A percentile compares a stretch with the other conserved stretches of the same genome.
Evolutionary conservation across 2,329 filamentous ascomycete genomes (phyloP).

Genomic region (Apiospora arundinis): DNA sequence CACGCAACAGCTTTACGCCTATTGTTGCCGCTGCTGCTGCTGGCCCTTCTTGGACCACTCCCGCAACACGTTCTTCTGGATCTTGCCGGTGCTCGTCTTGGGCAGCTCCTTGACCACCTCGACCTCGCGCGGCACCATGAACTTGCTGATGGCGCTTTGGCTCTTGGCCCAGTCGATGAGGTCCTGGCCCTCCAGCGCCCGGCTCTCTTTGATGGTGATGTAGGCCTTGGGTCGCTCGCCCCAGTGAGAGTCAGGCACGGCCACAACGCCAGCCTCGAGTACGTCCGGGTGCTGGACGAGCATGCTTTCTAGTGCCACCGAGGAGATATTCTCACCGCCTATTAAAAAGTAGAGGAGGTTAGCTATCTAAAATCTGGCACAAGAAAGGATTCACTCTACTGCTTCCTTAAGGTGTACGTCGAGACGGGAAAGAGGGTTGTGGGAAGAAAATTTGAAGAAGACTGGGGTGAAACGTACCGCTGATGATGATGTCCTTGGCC

Average conservation of each 20-base stretch:
- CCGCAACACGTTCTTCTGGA: slow-evolving; percentile 91
- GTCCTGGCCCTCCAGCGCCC: slow-evolving; percentile 65
- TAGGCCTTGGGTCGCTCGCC: slow-evolving; percentile 96
- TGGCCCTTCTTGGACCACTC: slow-evolving; percentile 63
- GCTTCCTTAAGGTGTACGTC: neutral
- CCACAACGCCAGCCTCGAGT: slow-evolving; percentile 90
- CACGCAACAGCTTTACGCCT: no score
- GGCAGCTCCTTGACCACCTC: slow-evolving; percentile 88
- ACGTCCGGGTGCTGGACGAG: slow-evolving; percentile 87
- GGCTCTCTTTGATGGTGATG: slow-evolving; percentile 78
- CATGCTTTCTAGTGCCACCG: slow-evolving; percentile 89
- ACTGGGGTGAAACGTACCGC: slow-evolving; percentile 59
- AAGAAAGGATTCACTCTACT: neutral
- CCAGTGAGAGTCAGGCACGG: slow-evolving; percentile 88
- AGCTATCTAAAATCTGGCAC: neutral
- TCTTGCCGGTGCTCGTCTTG: slow-evolving; percentile 96
- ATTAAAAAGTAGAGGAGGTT: neutral
- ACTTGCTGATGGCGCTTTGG: slow-evolving; percentile 81
- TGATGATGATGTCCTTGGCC: slow-evolving; percentile 98
- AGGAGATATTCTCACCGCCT: slow-evolving; percentile 98
- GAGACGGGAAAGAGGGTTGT: no score
- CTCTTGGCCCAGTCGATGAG: slow-evolving; percentile 88
- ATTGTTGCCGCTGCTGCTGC: neutral
- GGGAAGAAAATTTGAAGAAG: no score
- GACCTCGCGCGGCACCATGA: slow-evolving; percentile 80